Evolutionary conservation across 192 early-diverging fungal species (phyloP), one percentile per base, ranked within the genome.

Genomic region (Coemansia sp.): DNA sequence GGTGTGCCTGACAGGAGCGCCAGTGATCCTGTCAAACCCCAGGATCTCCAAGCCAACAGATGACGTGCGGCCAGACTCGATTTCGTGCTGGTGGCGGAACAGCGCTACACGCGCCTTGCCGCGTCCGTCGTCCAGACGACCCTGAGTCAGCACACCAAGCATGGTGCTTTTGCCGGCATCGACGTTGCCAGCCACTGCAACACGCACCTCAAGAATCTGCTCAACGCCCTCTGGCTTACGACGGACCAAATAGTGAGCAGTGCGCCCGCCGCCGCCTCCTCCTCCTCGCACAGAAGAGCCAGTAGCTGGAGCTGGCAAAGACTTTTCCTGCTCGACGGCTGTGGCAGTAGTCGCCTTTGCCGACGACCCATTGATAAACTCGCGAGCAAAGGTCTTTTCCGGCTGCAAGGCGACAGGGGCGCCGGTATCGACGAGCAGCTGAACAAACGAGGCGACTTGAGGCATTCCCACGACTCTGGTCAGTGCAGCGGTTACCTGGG

Each of bases 121-220:
- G 41, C 96, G 88, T 14, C 96, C 96, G 78, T 97, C 94, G 79
- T 97, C 96, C 37, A 97, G 85, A 3, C 89, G 84, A 45, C 93
- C 90, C 80, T 94, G 94, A 7, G 96, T 97, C 46, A 97, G 71
- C 9, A 96, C 94, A 22, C 96, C 96, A 25, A 97, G 80, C 62
- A 94, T 76, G 1, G 96, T 97, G 41, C 90, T 92, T 85, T 96
- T 97, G 38, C 89, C 89, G 53, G 90, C 87, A 54, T 90, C 90
- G 24, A 97, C 94, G 79, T 97, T 97, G 65, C 95, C 95, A 27
- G 89, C 93, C 29, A 96, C 94, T 15, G 91, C 92, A 11, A 97
- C 89, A 9, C 96, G 87, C 58, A 96, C 80, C 75, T 97, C 96
- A 22, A 91, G 73, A 46, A 97, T 73, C 35, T 93, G 86, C 67